Percentiles rank a stretch among this genome's conserved stretches.
Evolutionary conservation across 495 filamentous ascomycete genomes (phyloP).

Genomic region (Trichoderma erinaceum): DNA sequence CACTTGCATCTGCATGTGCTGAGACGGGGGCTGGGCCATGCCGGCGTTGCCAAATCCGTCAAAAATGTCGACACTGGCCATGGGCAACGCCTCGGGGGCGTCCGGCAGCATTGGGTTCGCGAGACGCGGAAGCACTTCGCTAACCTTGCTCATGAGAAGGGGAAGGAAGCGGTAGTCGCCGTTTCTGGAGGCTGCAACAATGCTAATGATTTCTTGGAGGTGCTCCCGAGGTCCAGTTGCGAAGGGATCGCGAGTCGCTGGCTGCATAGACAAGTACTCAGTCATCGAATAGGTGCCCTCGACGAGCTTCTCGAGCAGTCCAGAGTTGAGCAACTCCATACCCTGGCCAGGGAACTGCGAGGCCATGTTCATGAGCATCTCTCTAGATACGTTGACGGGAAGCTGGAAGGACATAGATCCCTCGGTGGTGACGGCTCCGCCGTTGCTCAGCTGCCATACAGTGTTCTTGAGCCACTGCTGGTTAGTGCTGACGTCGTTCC

Average conservation of each 20-base stretch:
- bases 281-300: slow-evolving; percentile 66
- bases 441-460: slow-evolving; percentile 63
- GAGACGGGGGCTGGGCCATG: slow-evolving; percentile 40
- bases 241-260: slow-evolving; percentile 52
- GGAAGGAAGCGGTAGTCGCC: slow-evolving; percentile 67
- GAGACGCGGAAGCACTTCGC: slow-evolving; percentile 57
- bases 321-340: slow-evolving; percentile 69
- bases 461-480: slow-evolving; percentile 83
- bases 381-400: slow-evolving; percentile 63
- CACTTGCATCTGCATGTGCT: slow-evolving; percentile 25
- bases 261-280: slow-evolving; percentile 64
- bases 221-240: slow-evolving; percentile 64
- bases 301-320: slow-evolving; percentile 69
- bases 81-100: slow-evolving; percentile 36
- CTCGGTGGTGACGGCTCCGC: slow-evolving; percentile 41
- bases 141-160: slow-evolving; percentile 61
- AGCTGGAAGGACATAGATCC: slow-evolving; percentile 60
- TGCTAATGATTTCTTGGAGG: slow-evolving; percentile 59
- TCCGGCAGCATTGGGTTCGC: slow-evolving; percentile 49
- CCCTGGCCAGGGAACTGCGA: slow-evolving; percentile 56
- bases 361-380: slow-evolving; percentile 55
- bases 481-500: slow-evolving; percentile 61
- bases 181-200: slow-evolving; percentile 62
- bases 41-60: slow-evolving; percentile 50
- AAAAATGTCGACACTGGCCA: slow-evolving; percentile 49